These are phyloP conservation scores for Myriosclerotinia duriaeana DNA, from an alignment of 2,329 filamentous ascomycete species.

Conservation along the genomic window DNA sequence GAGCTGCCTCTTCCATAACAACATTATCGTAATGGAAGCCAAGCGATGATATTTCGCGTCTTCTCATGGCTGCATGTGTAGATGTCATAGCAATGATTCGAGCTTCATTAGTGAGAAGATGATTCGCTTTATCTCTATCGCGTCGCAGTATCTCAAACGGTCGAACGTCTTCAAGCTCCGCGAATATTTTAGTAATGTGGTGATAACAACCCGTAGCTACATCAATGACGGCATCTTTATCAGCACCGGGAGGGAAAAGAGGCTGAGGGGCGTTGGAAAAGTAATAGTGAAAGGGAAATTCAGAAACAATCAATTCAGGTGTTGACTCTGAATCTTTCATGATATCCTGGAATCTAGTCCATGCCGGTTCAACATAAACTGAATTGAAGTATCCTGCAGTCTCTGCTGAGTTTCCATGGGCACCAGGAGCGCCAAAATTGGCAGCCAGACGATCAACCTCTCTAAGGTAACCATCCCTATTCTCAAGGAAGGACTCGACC, in stretches of 20 bases:
- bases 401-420: constrained; percentile 94
- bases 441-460: constrained; percentile 85
- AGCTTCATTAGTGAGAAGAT: constrained; percentile 92
- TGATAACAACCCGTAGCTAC: constrained; percentile 81
- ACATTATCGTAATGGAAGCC: constrained; percentile 98
- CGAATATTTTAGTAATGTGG: constrained; percentile 87
- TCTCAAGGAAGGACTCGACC: constrained; percentile 92
- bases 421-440: constrained; percentile 83
- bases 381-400: constrained; percentile 95
- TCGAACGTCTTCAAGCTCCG: constrained; percentile 85
- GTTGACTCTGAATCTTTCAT: constrained; percentile 57
- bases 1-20: constrained; percentile 96
- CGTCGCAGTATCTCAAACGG: constrained; percentile 92
- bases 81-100: constrained; percentile 98
- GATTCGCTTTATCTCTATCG: constrained; percentile 91
- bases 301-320: constrained; percentile 61
- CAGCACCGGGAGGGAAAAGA: constrained; percentile 67
- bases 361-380: constrained; percentile 85
- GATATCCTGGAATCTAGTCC: constrained; percentile 77
- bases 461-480: constrained; percentile 71
- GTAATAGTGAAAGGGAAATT: constrained; percentile 86
- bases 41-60: constrained; percentile 85
- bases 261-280: constrained; percentile 86
- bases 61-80: constrained; percentile 92
- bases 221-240: constrained; percentile 69